Evolutionary conservation across 2,329 filamentous ascomycete species (phyloP).

Genomic region (Colletotrichum gloeosporioides): DNA sequence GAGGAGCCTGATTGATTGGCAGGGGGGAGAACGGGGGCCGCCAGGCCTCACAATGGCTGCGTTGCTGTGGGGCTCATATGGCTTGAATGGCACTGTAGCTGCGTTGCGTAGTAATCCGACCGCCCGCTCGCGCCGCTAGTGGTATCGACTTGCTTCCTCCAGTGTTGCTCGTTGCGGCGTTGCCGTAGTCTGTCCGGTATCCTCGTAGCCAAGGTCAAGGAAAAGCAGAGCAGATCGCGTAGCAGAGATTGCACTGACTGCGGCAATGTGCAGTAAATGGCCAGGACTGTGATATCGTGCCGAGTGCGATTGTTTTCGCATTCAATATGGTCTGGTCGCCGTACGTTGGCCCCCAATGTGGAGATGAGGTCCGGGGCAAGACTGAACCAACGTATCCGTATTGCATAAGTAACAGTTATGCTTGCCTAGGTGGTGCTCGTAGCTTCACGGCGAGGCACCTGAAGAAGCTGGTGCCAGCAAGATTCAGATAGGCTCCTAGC

Average conservation of each 20-base stretch:
- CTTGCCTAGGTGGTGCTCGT: not conserved
- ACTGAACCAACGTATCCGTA: not conserved
- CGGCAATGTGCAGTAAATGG: not conserved
- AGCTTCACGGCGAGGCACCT: not conserved
- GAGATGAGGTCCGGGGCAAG: not conserved
- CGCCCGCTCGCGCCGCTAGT: conserved; percentile 14
- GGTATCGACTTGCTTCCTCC: conserved; percentile 5
- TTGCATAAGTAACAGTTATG: not conserved
- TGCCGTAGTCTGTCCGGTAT: not conserved
- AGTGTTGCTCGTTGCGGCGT: not conserved
- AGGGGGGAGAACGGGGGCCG: not conserved
- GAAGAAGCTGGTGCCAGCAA: not conserved
- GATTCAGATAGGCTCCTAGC: not conserved
- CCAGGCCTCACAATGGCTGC: not conserved
- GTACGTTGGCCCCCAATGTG: not conserved
- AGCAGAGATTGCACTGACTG: not conserved
- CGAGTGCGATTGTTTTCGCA: not conserved
- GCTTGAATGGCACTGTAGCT: not conserved
- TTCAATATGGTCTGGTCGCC: not conserved
- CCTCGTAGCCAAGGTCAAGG: not conserved
- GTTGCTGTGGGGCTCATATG: not conserved
- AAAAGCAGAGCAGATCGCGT: not conserved
- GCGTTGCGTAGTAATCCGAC: conserved; percentile 7
- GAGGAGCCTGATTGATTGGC: not conserved
- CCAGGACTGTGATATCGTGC: not conserved